A percentile compares a stretch with the other conserved stretches of the same genome.
Evolutionary conservation across 371 early-diverging fungal genomes (phyloP).

Genomic region (Lichtheimia corymbifera): DNA sequence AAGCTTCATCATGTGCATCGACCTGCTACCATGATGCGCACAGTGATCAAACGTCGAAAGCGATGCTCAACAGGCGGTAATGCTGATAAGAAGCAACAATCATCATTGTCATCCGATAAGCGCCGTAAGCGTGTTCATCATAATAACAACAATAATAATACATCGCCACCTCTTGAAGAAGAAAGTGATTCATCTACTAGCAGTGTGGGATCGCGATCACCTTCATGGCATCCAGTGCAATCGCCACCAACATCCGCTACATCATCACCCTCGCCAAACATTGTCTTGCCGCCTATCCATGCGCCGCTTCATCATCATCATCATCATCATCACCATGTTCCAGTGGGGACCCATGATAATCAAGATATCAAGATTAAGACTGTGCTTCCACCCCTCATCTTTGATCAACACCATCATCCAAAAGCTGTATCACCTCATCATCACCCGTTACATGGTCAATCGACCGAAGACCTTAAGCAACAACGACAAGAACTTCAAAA

Average conservation of each 20-base stretch:
- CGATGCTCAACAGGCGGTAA: conserved; percentile 21
- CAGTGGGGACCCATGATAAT: background rate
- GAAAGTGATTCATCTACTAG: conserved; percentile 4
- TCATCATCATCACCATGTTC: background rate
- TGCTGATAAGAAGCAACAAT: conserved; percentile 8
- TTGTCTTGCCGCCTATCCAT: conserved; percentile 19
- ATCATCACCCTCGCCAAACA: conserved; percentile 8
- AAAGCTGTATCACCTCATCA: conserved; percentile 1
- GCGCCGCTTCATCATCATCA: background rate
- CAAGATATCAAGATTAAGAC: conserved; percentile 7
- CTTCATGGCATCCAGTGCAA: conserved; percentile 11
- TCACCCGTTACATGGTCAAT: background rate
- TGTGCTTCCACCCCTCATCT: conserved; percentile 5
- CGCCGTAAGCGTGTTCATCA: background rate
- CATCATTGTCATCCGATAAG: background rate
- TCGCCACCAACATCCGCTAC: conserved; percentile 8
- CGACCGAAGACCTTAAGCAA: conserved; percentile 26
- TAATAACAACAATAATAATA: background rate
- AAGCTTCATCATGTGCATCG: conserved; percentile 69
- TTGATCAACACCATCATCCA: background rate
- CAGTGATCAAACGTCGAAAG: conserved; percentile 59
- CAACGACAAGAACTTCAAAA: conserved; percentile 57
- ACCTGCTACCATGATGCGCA: conserved; percentile 56
- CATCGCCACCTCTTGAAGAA: background rate
- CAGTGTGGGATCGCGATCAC: conserved; percentile 6